These are phyloP conservation scores for Massospora cicadina DNA, from an alignment of 371 early-diverging fungal genomes.

Conservation along the genomic window DNA sequence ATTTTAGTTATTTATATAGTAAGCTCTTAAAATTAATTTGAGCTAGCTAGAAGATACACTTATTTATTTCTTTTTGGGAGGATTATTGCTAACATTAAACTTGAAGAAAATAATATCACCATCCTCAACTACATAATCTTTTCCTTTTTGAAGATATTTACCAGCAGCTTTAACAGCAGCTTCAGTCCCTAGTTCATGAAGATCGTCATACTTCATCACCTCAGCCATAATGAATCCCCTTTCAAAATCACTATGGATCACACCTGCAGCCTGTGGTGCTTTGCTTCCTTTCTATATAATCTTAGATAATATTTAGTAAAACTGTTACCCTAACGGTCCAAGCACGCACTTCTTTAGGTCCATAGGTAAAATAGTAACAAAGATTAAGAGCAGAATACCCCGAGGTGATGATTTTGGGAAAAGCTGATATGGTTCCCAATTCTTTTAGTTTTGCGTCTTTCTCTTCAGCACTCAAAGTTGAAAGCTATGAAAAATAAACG, in stretches of 20 bases:
- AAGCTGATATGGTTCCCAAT: slow-evolving; percentile 24
- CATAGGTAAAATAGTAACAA: slow-evolving; percentile 82
- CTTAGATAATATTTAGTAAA: not conserved
- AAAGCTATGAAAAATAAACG: slow-evolving; percentile 16
- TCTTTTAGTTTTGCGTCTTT: slow-evolving; percentile 22
- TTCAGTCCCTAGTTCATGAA: slow-evolving; percentile 47
- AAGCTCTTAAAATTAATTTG: no score
- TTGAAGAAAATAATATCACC: slow-evolving; percentile 38
- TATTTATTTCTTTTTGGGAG: slow-evolving; percentile 20
- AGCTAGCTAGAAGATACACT: no score
- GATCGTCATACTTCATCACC: slow-evolving; percentile 58
- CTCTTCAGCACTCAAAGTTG: slow-evolving; percentile 22
- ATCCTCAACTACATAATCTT: slow-evolving; percentile 54
- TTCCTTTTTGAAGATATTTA: slow-evolving; percentile 55
- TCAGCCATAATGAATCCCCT: slow-evolving; percentile 86
- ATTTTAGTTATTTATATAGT: no score
- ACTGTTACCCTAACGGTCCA: slow-evolving; percentile 50
- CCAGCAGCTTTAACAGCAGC: slow-evolving; percentile 59
- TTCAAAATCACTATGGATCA: slow-evolving; percentile 78
- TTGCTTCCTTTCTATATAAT: slow-evolving; percentile 37
- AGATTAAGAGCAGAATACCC: slow-evolving; percentile 79
- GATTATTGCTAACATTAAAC: slow-evolving; percentile 22
- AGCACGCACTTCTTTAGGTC: slow-evolving; percentile 67
- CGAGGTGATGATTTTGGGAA: slow-evolving; percentile 58
- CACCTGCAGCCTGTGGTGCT: slow-evolving; percentile 88